phyloP scores from a whole-genome alignment of 2,329 filamentous ascomycete species.

The Colletotrichum filicis region DNA sequence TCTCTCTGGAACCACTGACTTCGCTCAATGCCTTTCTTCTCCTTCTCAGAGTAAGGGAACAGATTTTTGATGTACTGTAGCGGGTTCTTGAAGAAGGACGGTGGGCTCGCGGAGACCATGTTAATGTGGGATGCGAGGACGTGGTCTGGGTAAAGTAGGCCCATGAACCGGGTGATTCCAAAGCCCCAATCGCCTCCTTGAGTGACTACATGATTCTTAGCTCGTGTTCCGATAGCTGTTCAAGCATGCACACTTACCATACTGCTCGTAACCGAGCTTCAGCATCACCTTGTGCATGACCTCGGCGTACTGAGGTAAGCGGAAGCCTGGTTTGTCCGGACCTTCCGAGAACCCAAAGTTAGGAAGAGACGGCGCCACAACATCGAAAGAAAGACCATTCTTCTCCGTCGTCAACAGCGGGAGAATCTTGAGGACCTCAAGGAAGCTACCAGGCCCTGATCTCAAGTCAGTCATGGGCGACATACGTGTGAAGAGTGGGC shows the following conservation, averaged over 20 bases:
- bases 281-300: slow-evolving; percentile 76
- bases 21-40: slow-evolving; percentile 63
- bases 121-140: slow-evolving; percentile 73
- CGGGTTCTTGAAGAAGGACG: slow-evolving; percentile 63
- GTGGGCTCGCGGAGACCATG: slow-evolving; percentile 57
- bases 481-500: not conserved
- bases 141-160: slow-evolving; percentile 65
- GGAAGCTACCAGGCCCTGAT: slow-evolving; percentile 72
- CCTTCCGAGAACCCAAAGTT: slow-evolving; percentile 63
- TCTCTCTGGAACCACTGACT: slow-evolving; percentile 66
- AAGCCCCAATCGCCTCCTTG: slow-evolving; percentile 81
- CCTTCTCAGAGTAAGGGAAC: slow-evolving; percentile 62
- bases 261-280: slow-evolving; percentile 72
- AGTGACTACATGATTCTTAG: slow-evolving; percentile 48
- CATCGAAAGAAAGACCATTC: slow-evolving; percentile 59
- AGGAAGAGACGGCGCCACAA: slow-evolving; percentile 68
- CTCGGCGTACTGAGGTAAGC: slow-evolving; percentile 55
- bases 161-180: slow-evolving; percentile 71
- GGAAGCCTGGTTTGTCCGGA: slow-evolving; percentile 44
- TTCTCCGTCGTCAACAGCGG: slow-evolving; percentile 52
- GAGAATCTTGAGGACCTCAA: slow-evolving; percentile 74
- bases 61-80: slow-evolving; percentile 67
- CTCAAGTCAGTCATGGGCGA: not conserved
- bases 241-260: slow-evolving; percentile 49
- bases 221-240: not conserved